Percentiles rank a stretch among this genome's conserved stretches.
Conservation (phyloP, 176 grass and related monocot species). For the sorghum (Sorghum bicolor) region Sorghum_bicolor_NCBIv3 NC_012875.2:56266001-56266500, state of each 20-base stretch:
- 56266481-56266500: constrained; percentile 46
- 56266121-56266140: constrained; percentile 38
- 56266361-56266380: constrained; percentile 54
- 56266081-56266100: constrained; percentile 51
- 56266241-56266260: constrained; percentile 46
- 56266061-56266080: constrained; percentile 49
- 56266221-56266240: constrained; percentile 50
- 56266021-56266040: constrained; percentile 49
- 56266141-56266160: constrained; percentile 66
- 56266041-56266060: constrained; percentile 50
- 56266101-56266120: constrained; percentile 46
- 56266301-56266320: constrained; percentile 43
- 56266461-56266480: constrained; percentile 43
- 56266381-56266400: constrained; percentile 52
- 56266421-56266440: constrained; percentile 36
- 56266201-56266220: constrained; percentile 64
- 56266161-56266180: constrained; percentile 70
- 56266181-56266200: constrained; percentile 71
- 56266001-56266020: constrained; percentile 46
- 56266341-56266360: constrained; percentile 64
- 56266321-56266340: constrained; percentile 38
- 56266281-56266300: constrained; percentile 46
- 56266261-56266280: constrained; percentile 44
- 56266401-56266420: constrained; percentile 77
- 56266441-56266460: constrained; percentile 58